Base-by-base conservation (phyloP, 192 early-diverging fungal species). In the Backusella tuberculispora region DNA sequence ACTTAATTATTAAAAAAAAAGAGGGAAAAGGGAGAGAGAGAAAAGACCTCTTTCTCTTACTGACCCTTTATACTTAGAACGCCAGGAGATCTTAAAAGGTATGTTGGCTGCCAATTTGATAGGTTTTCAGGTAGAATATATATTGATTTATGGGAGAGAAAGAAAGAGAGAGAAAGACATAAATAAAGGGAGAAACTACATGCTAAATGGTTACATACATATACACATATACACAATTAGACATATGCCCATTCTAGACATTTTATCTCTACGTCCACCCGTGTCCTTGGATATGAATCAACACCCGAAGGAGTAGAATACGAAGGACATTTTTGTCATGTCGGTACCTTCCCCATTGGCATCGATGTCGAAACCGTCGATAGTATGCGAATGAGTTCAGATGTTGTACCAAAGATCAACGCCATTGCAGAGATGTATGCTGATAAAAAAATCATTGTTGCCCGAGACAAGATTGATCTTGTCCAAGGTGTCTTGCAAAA, bases 401-500 rank as follows among this genome's bases (percentile, higher is more conserved):
- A 74, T 4, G 96, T 98, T 0, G 47, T 84, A 24, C 80, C 89
- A 37, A 97, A 97, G 87, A 93, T 95, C 79, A 84, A 88, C 46
- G 80, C 86, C 19, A 92, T 99, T 34, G 80, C 80, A 15, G 94
- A 95, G 74, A 86, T 97, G 75, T 98, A 97, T 79, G 82, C 90
- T 66, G 95, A 86, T 44, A 98, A 98, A 80, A 91, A 89, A 67
- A 97, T 99, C 67, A 94, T 99, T 81, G 92, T 98, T 63, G 96
- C 95, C 26, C 86, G 95, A 40, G 98, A 99, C 80, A 96, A 95
- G 79, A 82, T 98, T 63, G 97, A 99, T 80, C 88, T 94, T 72
- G 93, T 96, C 53, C 96, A 97, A 66, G 96, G 96, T 50, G 95
- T 99, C 37, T 85, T 91, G 71, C 97, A 99, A 83, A 98, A 98